Percentiles rank a stretch among this genome's conserved stretches.
These are phyloP conservation scores for Ustilago cynodontis DNA, from an alignment of 1,284 basidiomycete genomes.

Conservation along the genomic window DNA sequence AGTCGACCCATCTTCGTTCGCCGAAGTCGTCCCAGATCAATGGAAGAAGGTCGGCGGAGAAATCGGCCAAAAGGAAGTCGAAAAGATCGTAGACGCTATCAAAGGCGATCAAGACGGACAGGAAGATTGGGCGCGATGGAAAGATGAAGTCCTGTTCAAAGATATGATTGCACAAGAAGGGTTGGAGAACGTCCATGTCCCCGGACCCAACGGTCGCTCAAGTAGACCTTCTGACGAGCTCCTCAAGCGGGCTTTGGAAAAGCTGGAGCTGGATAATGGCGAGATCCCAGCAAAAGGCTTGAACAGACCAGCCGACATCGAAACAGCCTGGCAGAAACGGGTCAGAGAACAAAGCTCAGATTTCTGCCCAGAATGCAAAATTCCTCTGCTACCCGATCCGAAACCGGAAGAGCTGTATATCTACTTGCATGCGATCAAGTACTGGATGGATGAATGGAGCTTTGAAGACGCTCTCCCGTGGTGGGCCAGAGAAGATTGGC, in stretches of 20 bases:
- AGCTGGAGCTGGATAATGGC: constrained; percentile 36
- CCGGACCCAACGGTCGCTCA: constrained; percentile 61
- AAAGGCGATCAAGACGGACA: constrained; percentile 65
- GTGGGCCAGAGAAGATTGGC: constrained; percentile 66
- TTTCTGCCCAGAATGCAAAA: constrained; percentile 64
- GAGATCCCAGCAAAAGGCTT: constrained; percentile 37
- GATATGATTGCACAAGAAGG: constrained; percentile 60
- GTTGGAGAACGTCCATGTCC: constrained; percentile 58
- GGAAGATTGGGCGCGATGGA: constrained; percentile 68
- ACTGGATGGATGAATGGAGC: constrained; percentile 68
- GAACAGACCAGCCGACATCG: constrained; percentile 47
- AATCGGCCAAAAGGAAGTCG: constrained; percentile 61
- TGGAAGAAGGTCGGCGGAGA: constrained; percentile 64
- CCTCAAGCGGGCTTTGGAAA: constrained; percentile 38
- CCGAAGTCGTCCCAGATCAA: constrained; percentile 58
- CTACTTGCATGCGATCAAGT: constrained; percentile 69
- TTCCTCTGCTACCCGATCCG: constrained; percentile 64
- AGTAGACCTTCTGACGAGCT: constrained; percentile 45
- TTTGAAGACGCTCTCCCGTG: constrained; percentile 68
- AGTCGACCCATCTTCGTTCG: constrained; percentile 52
- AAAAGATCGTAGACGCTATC: constrained; percentile 65
- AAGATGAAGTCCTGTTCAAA: constrained; percentile 67
- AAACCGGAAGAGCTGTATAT: constrained; percentile 66
- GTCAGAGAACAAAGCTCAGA: constrained; percentile 47
- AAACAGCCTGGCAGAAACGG: constrained; percentile 50